Conservation (phyloP, 176 grass and related monocot genomes). For the Pontederia crassipes region DNA sequence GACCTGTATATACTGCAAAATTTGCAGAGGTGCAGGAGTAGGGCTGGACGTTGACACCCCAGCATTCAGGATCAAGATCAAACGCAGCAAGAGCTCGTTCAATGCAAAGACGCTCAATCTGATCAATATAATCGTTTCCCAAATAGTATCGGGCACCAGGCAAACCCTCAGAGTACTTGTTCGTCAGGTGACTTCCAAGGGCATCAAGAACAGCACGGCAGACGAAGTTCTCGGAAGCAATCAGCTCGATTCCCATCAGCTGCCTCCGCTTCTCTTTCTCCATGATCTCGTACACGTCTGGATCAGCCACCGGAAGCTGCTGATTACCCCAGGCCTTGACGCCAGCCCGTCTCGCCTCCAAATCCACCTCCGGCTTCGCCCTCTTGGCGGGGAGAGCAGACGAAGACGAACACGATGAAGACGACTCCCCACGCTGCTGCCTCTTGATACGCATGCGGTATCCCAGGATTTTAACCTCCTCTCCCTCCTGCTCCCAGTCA, state of each 20-base stretch:
- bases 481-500: slow-evolving; percentile 1
- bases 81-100: slow-evolving; percentile 42
- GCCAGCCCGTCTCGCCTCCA: slow-evolving; percentile 38
- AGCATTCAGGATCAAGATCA: slow-evolving; percentile 32
- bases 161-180: slow-evolving; percentile 73
- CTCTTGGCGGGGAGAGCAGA: slow-evolving; percentile 37
- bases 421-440: slow-evolving; percentile 34
- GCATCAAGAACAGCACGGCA: slow-evolving; percentile 51
- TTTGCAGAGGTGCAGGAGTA: slow-evolving; percentile 57
- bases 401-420: slow-evolving; percentile 56
- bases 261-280: slow-evolving; percentile 41
- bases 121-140: slow-evolving; percentile 68
- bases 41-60: slow-evolving; percentile 76
- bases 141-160: slow-evolving; percentile 51
- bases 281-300: slow-evolving; percentile 29
- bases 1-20: slow-evolving; percentile 55
- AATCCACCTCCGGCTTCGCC: slow-evolving; percentile 27
- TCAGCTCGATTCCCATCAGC: slow-evolving; percentile 48
- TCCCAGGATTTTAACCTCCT: slow-evolving; percentile 55
- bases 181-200: slow-evolving; percentile 49
- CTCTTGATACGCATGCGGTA: slow-evolving; percentile 81
- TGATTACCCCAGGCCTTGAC: slow-evolving; percentile 38
- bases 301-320: slow-evolving; percentile 15
- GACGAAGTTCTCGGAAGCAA: slow-evolving; percentile 67
- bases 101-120: slow-evolving; percentile 48